Evolutionary conservation across 441 rosid species (phyloP).

Genomic region (Brassica hybrid): DNA sequence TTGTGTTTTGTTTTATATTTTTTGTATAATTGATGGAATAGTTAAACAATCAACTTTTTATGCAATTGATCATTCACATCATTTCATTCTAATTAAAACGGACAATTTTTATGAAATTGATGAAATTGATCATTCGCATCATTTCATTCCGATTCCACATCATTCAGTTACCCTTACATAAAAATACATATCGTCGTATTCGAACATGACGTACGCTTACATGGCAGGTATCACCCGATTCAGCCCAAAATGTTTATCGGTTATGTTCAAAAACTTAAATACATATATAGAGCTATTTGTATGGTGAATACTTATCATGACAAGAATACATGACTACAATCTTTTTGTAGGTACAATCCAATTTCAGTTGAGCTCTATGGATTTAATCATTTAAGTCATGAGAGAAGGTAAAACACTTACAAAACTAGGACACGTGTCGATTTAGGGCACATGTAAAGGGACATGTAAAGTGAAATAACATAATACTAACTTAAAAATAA

Average conservation of each 20-base stretch:
- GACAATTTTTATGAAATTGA: too few relatives aligned
- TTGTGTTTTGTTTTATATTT: too few relatives aligned
- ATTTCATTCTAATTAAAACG: too few relatives aligned
- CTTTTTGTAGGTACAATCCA: conserved; percentile 20
- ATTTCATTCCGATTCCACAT: too few relatives aligned
- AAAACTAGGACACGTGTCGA: conserved; percentile 36
- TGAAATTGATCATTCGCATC: too few relatives aligned
- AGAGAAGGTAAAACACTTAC: conserved; percentile 12
- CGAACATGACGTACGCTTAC: conserved; percentile 21
- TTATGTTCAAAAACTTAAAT: background rate
- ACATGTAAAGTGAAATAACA: too few relatives aligned
- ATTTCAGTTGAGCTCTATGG: conserved; percentile 28
- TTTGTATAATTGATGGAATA: too few relatives aligned
- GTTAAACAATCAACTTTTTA: too few relatives aligned
- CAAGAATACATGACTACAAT: conserved; percentile 30
- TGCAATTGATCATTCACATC: too few relatives aligned
- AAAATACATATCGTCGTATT: background rate
- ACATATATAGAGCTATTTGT: background rate
- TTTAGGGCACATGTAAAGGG: conserved; percentile 18
- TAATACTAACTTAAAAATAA: background rate
- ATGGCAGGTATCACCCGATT: background rate
- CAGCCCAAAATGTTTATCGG: background rate
- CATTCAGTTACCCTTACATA: background rate
- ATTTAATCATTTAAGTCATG: conserved; percentile 21
- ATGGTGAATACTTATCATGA: background rate